Evolutionary conservation across 257 asterid genomes (phyloP).

Genomic region (Plectranthus barbatus): DNA sequence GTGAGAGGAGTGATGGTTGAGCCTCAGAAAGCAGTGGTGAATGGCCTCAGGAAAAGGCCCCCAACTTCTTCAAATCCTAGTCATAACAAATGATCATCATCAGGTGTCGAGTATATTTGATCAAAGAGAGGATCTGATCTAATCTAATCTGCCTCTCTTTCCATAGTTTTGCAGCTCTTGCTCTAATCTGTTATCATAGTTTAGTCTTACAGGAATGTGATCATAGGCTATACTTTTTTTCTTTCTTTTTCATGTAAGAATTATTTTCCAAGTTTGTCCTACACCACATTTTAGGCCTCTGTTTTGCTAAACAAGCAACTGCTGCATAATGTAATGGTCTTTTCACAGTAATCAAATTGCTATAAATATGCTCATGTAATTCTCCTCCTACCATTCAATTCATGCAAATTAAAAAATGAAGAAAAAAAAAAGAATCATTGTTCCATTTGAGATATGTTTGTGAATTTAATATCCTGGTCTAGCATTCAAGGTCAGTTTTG

Average conservation of each 20-base stretch:
- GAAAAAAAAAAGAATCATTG: no score
- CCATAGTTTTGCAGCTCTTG: constrained; percentile 9
- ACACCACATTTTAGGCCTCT: neutral
- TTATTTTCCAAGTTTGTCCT: neutral
- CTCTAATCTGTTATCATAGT: neutral
- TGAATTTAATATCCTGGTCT: no score
- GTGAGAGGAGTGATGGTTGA: constrained; percentile 22
- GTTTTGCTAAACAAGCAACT: neutral
- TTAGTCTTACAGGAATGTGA: neutral
- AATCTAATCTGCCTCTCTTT: constrained; percentile 5
- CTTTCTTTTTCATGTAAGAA: neutral
- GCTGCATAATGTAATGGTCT: neutral
- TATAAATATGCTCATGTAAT: neutral
- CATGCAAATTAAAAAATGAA: no score
- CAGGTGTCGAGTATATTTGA: neutral
- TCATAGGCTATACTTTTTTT: neutral
- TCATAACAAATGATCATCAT: constrained; percentile 27
- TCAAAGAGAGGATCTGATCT: constrained; percentile 5
- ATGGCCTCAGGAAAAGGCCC: constrained; percentile 33
- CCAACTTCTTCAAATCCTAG: constrained; percentile 52
- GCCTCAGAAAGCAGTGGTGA: constrained; percentile 39
- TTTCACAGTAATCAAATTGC: neutral
- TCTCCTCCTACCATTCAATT: neutral
- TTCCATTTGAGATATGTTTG: no score
- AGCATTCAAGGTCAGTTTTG: no score